A percentile compares a stretch with the other conserved stretches of the same genome.
phyloP scores from a whole-genome alignment of 345 rosid species.

The Aethionema arabicum region DNA sequence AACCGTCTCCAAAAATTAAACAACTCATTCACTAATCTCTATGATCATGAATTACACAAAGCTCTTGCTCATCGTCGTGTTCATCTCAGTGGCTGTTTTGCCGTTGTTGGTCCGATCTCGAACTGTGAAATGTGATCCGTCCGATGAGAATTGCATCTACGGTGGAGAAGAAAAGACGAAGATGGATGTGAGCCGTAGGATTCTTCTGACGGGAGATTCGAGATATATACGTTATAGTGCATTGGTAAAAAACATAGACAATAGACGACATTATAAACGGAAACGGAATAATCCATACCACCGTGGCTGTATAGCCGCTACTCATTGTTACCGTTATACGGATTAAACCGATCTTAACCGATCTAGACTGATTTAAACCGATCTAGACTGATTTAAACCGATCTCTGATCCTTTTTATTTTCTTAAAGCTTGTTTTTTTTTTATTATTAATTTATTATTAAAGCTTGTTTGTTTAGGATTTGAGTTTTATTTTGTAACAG shows the following conservation, averaged over 20 bases:
- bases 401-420: too few relatives aligned
- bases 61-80: neutral
- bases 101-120: slow-evolving; percentile 10
- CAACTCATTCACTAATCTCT: neutral
- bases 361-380: too few relatives aligned
- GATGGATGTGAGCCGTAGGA: slow-evolving; percentile 15
- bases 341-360: slow-evolving; percentile 1
- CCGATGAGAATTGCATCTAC: neutral
- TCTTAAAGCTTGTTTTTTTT: too few relatives aligned
- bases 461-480: too few relatives aligned
- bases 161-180: slow-evolving; percentile 5
- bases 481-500: too few relatives aligned
- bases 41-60: slow-evolving; percentile 1
- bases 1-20: neutral
- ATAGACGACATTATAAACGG: slow-evolving; percentile 26
- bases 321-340: slow-evolving; percentile 38
- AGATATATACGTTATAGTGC: slow-evolving; percentile 42
- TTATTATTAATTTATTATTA: too few relatives aligned
- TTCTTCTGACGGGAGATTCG: neutral
- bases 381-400: too few relatives aligned
- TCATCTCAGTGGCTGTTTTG: neutral
- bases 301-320: slow-evolving; percentile 37
- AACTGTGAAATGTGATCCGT: neutral
- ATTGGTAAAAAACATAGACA: slow-evolving; percentile 26
- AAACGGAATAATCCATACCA: slow-evolving; percentile 39